phyloP scores from a whole-genome alignment of 2,329 filamentous ascomycete species.

The Aspergillus terreus region DNA sequence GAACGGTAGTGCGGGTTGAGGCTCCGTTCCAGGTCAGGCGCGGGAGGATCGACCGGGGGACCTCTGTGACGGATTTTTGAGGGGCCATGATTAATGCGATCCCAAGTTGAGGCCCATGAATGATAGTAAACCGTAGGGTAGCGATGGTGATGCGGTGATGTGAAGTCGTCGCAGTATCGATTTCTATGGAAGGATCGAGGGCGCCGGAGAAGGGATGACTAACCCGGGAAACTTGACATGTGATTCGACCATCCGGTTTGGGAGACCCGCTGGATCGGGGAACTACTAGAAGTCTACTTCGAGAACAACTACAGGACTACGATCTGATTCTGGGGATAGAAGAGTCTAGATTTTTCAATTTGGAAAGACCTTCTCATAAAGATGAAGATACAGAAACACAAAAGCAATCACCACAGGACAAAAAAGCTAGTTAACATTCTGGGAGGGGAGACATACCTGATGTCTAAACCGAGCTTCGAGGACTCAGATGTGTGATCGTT shows the following conservation, averaged over 20 bases:
- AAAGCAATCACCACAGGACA: too few species aligned
- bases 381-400: too few species aligned
- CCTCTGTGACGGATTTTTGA: constrained; percentile 39
- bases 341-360: too few species aligned
- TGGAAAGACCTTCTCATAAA: too few species aligned
- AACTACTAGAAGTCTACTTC: neutral
- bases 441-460: too few species aligned
- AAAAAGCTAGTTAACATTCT: too few species aligned
- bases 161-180: neutral
- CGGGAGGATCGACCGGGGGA: constrained; percentile 42
- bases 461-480: too few species aligned
- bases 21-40: constrained; percentile 41
- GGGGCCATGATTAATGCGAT: constrained; percentile 33
- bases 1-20: constrained; percentile 28
- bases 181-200: neutral
- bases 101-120: neutral
- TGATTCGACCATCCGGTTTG: neutral
- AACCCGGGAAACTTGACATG: neutral
- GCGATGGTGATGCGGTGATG: neutral
- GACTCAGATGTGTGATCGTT: too few species aligned
- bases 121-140: too few species aligned
- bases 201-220: constrained; percentile 3
- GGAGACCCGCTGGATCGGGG: neutral
- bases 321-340: too few species aligned
- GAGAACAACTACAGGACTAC: neutral